Conservation (phyloP, 345 rosid genomes). For the Geranium rotundifolium region DNA sequence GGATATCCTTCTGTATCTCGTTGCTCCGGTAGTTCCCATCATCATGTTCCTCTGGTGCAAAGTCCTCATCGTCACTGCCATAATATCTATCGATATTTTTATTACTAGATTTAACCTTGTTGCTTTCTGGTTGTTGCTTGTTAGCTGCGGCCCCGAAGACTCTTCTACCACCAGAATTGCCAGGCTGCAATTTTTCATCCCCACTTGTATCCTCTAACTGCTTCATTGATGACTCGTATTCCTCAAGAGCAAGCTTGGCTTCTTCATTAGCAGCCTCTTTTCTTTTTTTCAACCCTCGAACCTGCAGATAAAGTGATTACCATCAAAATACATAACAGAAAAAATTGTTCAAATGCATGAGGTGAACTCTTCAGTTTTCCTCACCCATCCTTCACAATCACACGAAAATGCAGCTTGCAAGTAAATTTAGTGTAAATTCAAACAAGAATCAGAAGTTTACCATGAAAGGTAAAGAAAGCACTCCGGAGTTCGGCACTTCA, state of each 20-base stretch:
- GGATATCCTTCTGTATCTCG: constrained; percentile 20
- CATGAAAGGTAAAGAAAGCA: constrained; percentile 90
- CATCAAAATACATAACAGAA: not conserved
- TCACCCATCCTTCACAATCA: no score
- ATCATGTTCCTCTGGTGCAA: constrained; percentile 30
- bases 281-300: constrained; percentile 62
- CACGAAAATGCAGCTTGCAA: not conserved
- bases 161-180: constrained; percentile 54
- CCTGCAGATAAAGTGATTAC: constrained; percentile 24
- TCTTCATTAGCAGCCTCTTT: constrained; percentile 63
- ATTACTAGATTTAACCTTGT: constrained; percentile 30
- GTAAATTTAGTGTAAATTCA: not conserved
- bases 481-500: constrained; percentile 59
- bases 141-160: constrained; percentile 58
- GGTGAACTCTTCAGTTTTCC: not conserved
- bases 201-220: constrained; percentile 38
- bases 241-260: constrained; percentile 69
- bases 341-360: not conserved
- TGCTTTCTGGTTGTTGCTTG: constrained; percentile 27
- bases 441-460: constrained; percentile 23
- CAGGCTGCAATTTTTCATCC: constrained; percentile 23
- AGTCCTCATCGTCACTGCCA: constrained; percentile 57
- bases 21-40: constrained; percentile 15
- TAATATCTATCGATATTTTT: constrained; percentile 22
- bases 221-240: constrained; percentile 41